Conservation (phyloP, 1,284 basidiomycete genomes). For the Naganishia cerealis region DNA sequence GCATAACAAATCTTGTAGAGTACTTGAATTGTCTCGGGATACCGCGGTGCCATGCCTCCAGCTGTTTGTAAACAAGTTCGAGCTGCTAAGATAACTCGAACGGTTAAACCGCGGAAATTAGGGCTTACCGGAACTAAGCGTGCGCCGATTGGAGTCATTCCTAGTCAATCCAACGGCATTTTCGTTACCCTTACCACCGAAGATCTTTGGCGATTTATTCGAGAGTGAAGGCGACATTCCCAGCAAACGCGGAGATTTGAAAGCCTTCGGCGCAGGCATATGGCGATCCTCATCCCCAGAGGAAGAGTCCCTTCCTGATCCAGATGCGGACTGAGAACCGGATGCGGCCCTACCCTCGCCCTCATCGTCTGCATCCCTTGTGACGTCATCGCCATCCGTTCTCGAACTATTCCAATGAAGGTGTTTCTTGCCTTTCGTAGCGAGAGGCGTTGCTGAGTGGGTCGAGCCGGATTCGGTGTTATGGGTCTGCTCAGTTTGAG, state of each 20-base stretch:
- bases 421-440: constrained; percentile 6
- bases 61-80: background rate
- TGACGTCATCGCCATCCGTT: constrained; percentile 9
- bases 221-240: constrained; percentile 9
- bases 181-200: background rate
- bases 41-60: constrained; percentile 21
- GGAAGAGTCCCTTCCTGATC: constrained; percentile 18
- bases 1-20: constrained; percentile 52
- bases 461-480: constrained; percentile 19
- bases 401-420: background rate
- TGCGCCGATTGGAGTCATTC: constrained; percentile 5
- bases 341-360: background rate
- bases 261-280: constrained; percentile 3
- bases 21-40: constrained; percentile 43
- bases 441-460: constrained; percentile 22
- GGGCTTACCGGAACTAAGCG: constrained; percentile 3
- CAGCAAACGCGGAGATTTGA: constrained; percentile 6
- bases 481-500: background rate
- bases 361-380: constrained; percentile 1
- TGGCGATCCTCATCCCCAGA: constrained; percentile 15
- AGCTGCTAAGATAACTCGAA: background rate
- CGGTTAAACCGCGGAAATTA: background rate
- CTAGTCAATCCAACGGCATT: background rate
- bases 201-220: constrained; percentile 10
- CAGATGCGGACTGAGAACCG: background rate